Conservation (phyloP, 176 grass and related monocot genomes). For the Avena insularis region DNA sequence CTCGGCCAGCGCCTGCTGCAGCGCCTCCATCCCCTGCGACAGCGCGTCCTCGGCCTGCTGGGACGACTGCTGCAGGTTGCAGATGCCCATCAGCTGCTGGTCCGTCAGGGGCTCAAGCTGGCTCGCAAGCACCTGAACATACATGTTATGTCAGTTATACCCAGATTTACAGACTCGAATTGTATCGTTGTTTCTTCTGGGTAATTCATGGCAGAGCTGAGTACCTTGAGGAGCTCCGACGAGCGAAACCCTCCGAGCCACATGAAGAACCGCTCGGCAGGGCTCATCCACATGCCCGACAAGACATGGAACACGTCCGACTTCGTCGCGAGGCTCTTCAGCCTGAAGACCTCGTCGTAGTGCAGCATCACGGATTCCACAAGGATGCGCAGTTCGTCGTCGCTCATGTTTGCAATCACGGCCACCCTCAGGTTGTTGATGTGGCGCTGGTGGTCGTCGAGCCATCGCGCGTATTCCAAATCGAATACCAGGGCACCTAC, state of each 20-base stretch:
- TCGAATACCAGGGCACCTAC: constrained; percentile 73
- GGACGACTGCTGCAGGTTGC: constrained; percentile 81
- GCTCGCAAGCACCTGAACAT: constrained; percentile 54
- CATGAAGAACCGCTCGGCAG: constrained; percentile 95
- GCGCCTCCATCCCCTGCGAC: constrained; percentile 93
- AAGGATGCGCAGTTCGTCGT: constrained; percentile 66
- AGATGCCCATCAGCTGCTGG: constrained; percentile 90
- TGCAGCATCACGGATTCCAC: constrained; percentile 72
- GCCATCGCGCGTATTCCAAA: constrained; percentile 88
- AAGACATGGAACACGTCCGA: constrained; percentile 86
- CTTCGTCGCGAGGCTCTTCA: constrained; percentile 69
- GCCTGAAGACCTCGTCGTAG: constrained; percentile 77
- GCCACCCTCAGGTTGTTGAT: constrained; percentile 79
- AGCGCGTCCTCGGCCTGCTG: constrained; percentile 93
- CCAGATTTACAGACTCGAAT: too few species aligned
- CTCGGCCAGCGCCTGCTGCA: constrained; percentile 77
- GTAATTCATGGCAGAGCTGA: too few species aligned
- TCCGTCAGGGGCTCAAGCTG: constrained; percentile 78
- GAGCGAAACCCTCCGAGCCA: constrained; percentile 92
- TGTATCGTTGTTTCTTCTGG: too few species aligned
- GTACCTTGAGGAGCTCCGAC: constrained; percentile 82
- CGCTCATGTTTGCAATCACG: constrained; percentile 50
- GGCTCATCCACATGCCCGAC: constrained; percentile 92
- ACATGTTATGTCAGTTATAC: too few species aligned
- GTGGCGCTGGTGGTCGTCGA: constrained; percentile 81